Evolutionary conservation across 2,329 filamentous ascomycete species (phyloP), one percentile per base, ranked within the genome.

Genomic region (Hirsutella thompsonii): DNA sequence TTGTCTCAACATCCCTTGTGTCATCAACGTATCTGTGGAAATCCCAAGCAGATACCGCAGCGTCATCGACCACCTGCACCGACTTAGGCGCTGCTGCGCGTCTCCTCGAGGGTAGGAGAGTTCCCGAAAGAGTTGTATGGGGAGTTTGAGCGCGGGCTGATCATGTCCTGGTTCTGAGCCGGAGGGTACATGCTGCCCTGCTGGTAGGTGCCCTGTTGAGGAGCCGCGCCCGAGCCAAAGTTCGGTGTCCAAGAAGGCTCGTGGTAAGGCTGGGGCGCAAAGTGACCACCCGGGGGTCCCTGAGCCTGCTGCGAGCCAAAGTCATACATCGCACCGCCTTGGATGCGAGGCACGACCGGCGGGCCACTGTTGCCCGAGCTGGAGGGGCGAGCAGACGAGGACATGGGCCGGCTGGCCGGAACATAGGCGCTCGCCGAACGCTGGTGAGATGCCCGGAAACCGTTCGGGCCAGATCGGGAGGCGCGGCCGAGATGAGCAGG

Each of bases 341-440:
- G 23, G 23, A 26, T 26, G 8, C 23, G 10, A 5, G 29, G 16
- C n/a, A 36, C 33, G 16, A 33, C 45, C 6, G 26, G 11, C 8
- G 44, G 40, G 3, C 33, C 36, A 16, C 43, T 41, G 20, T 40
- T 43, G 11, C 50, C 47, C 5, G 47, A 50, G 33, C 48, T 52
- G n/a, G 45, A 45, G 10, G 49, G 45, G 3, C 51, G 46, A n/a
- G 44, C 35, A 8, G 38, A 37, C 3, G 44, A 36, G 4, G 39
- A 38, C 14, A 34, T 33, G 29, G 41, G 33, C 13, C 47, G 48
- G 21, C 37, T 48, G 16, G 41, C 39, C 6, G 45, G 44, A 2
- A 46, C 46, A 33, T 45, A 51, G 4, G 48, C 49, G 29, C 51
- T 54, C 18, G 47, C 44, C 20, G 50, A 53, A 18, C 50, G 46